These are phyloP conservation scores for Mycena haematopus DNA, from an alignment of 768 basidiomycete species.

Conservation along the genomic window DNA sequence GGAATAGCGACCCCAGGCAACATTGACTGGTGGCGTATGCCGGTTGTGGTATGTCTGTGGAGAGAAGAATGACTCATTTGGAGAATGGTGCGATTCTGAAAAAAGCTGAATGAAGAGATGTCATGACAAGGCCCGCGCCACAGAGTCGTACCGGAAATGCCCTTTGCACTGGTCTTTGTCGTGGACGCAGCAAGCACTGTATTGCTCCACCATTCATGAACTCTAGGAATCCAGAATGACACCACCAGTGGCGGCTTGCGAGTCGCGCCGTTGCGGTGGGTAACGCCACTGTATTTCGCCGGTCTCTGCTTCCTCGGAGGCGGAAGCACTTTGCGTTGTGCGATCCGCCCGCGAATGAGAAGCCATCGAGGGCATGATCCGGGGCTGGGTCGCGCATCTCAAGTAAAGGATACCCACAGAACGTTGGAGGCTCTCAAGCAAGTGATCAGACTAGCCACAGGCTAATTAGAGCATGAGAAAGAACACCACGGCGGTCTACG, in stretches of 20 bases:
- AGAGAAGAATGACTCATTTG: conserved; percentile 4
- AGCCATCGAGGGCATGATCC: conserved; percentile 18
- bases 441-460: conserved; percentile 2
- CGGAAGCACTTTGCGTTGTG: not conserved
- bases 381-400: conserved; percentile 6
- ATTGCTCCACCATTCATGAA: not conserved
- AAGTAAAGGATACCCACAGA: not conserved
- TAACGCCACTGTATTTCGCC: conserved; percentile 5
- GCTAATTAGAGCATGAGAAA: conserved; percentile 22
- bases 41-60: conserved; percentile 1
- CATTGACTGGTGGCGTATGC: not conserved
- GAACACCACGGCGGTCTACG: not conserved
- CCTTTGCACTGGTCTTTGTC: conserved; percentile 9
- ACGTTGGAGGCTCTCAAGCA: conserved; percentile 21
- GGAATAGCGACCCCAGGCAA: not conserved
- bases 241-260: not conserved
- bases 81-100: conserved; percentile 20
- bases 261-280: not conserved
- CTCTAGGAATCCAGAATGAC: not conserved
- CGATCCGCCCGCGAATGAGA: conserved; percentile 23
- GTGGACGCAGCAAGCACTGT: not conserved
- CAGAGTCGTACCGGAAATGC: conserved; percentile 11
- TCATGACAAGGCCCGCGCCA: conserved; percentile 8
- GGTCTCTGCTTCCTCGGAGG: conserved; percentile 12
- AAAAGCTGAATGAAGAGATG: conserved; percentile 9